Evolutionary conservation across 768 basidiomycete genomes (phyloP).

Genomic region (Amanita pseudoporphyria): DNA sequence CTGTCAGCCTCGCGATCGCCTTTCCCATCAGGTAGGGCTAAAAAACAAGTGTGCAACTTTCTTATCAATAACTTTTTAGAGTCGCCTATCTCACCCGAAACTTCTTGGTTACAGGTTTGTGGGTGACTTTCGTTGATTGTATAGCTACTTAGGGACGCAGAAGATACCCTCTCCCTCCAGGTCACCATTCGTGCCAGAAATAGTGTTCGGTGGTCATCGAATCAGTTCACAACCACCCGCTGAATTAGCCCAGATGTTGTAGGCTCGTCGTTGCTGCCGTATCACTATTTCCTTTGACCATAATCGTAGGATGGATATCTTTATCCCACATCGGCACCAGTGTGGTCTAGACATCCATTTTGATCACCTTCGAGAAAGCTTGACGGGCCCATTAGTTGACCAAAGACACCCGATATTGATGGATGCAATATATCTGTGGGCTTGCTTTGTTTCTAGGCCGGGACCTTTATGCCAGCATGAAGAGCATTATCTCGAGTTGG

Average conservation of each 20-base stretch:
- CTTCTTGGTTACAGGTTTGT: constrained; percentile 28
- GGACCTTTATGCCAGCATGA: constrained; percentile 64
- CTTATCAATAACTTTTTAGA: constrained; percentile 16
- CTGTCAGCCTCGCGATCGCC: constrained; percentile 50
- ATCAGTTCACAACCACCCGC: constrained; percentile 37
- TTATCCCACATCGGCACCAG: constrained; percentile 67
- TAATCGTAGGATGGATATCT: constrained; percentile 56
- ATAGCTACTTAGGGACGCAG: constrained; percentile 13
- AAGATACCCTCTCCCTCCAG: constrained; percentile 42
- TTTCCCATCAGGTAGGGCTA: constrained; percentile 40
- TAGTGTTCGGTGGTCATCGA: constrained; percentile 43
- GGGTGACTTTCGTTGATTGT: background rate
- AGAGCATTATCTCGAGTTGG: constrained; percentile 54
- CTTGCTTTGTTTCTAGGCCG: constrained; percentile 70
- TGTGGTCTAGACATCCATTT: constrained; percentile 65
- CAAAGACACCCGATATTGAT: constrained; percentile 70
- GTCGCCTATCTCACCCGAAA: constrained; percentile 40
- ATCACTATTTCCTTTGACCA: constrained; percentile 10
- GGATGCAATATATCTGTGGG: constrained; percentile 78
- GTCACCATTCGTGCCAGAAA: constrained; percentile 35
- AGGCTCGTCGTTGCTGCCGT: constrained; percentile 16
- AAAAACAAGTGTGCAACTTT: background rate
- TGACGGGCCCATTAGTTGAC: constrained; percentile 41
- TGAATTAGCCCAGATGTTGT: constrained; percentile 64
- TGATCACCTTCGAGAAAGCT: constrained; percentile 52